Conservation (phyloP, 192 early-diverging fungal genomes). For the Coemansia sp. region DNA sequence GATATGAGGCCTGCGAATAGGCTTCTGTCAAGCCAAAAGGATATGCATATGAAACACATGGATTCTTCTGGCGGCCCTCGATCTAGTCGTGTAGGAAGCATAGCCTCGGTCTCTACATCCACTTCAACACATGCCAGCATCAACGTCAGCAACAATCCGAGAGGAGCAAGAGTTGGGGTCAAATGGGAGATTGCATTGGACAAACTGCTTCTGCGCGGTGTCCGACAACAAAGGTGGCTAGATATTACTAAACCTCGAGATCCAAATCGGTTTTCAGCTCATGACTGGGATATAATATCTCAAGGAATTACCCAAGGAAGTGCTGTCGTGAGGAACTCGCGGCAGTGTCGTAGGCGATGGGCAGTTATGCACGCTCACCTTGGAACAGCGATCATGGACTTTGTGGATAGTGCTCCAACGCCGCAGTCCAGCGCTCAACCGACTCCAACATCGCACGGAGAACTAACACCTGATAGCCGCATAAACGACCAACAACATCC, state of each 20-base stretch:
- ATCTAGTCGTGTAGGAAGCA: not conserved
- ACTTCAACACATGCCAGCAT: not conserved
- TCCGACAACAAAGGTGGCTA: slow-evolving; percentile 39
- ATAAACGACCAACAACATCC: not conserved
- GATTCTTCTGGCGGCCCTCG: not conserved
- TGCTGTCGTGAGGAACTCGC: slow-evolving; percentile 24
- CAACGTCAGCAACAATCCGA: not conserved
- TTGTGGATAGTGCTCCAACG: slow-evolving; percentile 45
- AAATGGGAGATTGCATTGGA: slow-evolving; percentile 50
- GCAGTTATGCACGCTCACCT: slow-evolving; percentile 43
- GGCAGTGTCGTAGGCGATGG: slow-evolving; percentile 52
- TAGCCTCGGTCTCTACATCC: not conserved
- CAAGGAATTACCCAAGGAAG: slow-evolving; percentile 13
- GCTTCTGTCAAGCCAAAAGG: not conserved
- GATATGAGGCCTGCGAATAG: not conserved
- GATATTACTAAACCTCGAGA: slow-evolving; percentile 20
- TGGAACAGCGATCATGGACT: slow-evolving; percentile 49
- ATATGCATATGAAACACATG: not conserved
- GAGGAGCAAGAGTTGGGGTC: slow-evolving; percentile 1
- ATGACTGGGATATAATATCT: slow-evolving; percentile 42
- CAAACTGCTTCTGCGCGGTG: slow-evolving; percentile 41
- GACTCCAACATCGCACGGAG: slow-evolving; percentile 16
- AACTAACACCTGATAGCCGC: slow-evolving; percentile 1
- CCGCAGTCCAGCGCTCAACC: slow-evolving; percentile 44
- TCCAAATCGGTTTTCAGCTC: slow-evolving; percentile 21